phyloP scores from a whole-genome alignment of 768 basidiomycete genomes.

The Kwoniella dejecticola region DNA sequence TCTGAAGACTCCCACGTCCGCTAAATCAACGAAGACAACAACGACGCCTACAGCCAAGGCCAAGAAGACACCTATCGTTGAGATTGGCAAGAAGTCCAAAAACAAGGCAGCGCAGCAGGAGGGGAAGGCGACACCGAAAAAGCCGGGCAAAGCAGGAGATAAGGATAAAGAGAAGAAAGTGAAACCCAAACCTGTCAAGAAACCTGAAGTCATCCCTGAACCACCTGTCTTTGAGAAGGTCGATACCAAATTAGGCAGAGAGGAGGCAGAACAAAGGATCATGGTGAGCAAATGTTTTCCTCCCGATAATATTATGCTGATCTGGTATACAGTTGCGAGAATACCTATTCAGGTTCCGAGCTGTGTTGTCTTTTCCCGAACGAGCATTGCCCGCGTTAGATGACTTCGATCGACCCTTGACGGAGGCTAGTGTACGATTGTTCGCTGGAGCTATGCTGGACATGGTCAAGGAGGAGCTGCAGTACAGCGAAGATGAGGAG shows the following conservation, averaged over 20 bases:
- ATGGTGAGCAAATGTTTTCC: no score
- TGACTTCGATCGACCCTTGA: constrained; percentile 46
- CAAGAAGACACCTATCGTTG: constrained; percentile 6
- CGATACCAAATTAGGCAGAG: constrained; percentile 28
- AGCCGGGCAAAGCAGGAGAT: constrained; percentile 9
- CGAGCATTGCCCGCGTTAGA: constrained; percentile 34
- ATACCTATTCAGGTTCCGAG: constrained; percentile 36
- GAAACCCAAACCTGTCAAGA: constrained; percentile 15
- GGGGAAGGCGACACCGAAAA: constrained; percentile 2
- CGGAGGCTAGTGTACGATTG: constrained; percentile 39
- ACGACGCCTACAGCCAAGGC: neutral
- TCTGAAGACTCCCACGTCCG: neutral
- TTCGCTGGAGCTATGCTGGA: constrained; percentile 45
- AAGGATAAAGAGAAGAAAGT: constrained; percentile 9
- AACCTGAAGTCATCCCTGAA: constrained; percentile 11
- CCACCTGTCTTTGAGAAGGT: constrained; percentile 41
- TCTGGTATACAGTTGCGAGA: constrained; percentile 32
- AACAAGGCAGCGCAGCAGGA: constrained; percentile 5
- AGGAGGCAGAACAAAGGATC: constrained; percentile 39
- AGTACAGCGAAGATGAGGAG: constrained; percentile 22
- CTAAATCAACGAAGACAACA: neutral
- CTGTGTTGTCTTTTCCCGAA: constrained; percentile 31
- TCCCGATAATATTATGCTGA: constrained; percentile 4
- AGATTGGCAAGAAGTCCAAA: constrained; percentile 3
- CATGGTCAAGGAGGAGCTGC: constrained; percentile 32